phyloP scores from a whole-genome alignment of 208 protist species.

The Naegleria gruberi region DNA sequence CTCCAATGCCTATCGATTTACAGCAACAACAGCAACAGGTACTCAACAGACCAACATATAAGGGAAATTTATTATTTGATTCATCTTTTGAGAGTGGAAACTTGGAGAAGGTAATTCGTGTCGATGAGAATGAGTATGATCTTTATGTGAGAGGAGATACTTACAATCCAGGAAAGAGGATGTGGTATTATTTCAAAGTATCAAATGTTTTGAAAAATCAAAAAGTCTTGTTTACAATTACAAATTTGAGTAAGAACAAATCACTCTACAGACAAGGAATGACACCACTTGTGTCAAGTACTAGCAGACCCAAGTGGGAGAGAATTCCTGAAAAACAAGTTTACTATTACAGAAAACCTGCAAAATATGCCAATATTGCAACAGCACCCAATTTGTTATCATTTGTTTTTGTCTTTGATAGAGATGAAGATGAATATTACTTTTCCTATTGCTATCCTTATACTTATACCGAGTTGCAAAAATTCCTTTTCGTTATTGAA shows the following conservation, averaged over 20 bases:
- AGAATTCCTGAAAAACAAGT: slow-evolving; percentile 29
- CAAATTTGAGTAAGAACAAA: slow-evolving; percentile 46
- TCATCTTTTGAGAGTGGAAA: background rate
- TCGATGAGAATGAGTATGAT: slow-evolving; percentile 40
- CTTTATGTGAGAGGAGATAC: slow-evolving; percentile 43
- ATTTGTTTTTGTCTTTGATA: slow-evolving; percentile 43
- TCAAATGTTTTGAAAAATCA: slow-evolving; percentile 36
- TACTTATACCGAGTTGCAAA: slow-evolving; percentile 38
- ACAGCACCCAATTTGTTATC: slow-evolving; percentile 17
- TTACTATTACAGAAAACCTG: slow-evolving; percentile 33
- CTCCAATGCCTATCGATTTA: too few relatives aligned
- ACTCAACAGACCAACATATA: background rate
- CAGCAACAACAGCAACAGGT: background rate
- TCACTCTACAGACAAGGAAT: slow-evolving; percentile 46
- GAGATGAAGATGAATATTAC: slow-evolving; percentile 39
- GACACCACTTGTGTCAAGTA: slow-evolving; percentile 38
- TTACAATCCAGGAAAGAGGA: slow-evolving; percentile 42
- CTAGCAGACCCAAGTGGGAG: slow-evolving; percentile 32
- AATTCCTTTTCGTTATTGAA: slow-evolving; percentile 31
- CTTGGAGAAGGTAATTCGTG: background rate
- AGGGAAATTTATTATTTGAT: background rate
- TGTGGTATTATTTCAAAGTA: slow-evolving; percentile 52
- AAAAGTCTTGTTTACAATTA: slow-evolving; percentile 40
- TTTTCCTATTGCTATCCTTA: slow-evolving; percentile 49
- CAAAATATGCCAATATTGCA: slow-evolving; percentile 30